Percentiles rank a stretch among this genome's conserved stretches.
phyloP scores from a whole-genome alignment of 176 grass and related monocot genomes.

The Thinopyrum elongatum region DNA sequence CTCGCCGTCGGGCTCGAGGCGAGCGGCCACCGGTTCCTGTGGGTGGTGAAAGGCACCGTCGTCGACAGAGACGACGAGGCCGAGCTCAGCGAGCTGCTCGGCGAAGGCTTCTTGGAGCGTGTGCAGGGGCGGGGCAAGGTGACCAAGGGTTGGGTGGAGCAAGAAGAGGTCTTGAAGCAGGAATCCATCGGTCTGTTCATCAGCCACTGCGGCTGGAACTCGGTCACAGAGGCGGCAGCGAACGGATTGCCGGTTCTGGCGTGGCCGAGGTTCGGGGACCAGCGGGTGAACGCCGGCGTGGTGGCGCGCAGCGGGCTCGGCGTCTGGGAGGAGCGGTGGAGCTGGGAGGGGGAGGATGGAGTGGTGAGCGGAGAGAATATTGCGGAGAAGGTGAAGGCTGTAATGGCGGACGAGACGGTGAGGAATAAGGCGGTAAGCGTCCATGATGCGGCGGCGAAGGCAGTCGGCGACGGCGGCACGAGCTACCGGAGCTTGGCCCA shows the following conservation, averaged over 20 bases:
- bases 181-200: constrained; percentile 53
- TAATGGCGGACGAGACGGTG: constrained; percentile 14
- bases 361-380: constrained; percentile 30
- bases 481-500: constrained; percentile 32
- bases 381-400: constrained; percentile 17
- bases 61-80: constrained; percentile 47
- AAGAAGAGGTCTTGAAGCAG: constrained; percentile 52
- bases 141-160: constrained; percentile 74
- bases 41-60: constrained; percentile 62
- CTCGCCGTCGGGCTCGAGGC: constrained; percentile 53
- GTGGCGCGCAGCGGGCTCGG: constrained; percentile 34
- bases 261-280: constrained; percentile 63
- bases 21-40: constrained; percentile 64
- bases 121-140: constrained; percentile 45
- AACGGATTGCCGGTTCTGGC: constrained; percentile 55
- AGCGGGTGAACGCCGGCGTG: constrained; percentile 57
- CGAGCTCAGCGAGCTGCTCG: constrained; percentile 40
- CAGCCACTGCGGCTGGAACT: constrained; percentile 90
- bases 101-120: constrained; percentile 42
- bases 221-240: constrained; percentile 53
- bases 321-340: constrained; percentile 52
- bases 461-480: constrained; percentile 16
- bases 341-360: constrained; percentile 58
- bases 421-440: constrained; percentile 18
- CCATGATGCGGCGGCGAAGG: background rate